Evolutionary conservation across 352 stramenopile genomes (phyloP), one percentile per base, ranked within the genome.

Genomic region (Pythium phragmiticola): DNA sequence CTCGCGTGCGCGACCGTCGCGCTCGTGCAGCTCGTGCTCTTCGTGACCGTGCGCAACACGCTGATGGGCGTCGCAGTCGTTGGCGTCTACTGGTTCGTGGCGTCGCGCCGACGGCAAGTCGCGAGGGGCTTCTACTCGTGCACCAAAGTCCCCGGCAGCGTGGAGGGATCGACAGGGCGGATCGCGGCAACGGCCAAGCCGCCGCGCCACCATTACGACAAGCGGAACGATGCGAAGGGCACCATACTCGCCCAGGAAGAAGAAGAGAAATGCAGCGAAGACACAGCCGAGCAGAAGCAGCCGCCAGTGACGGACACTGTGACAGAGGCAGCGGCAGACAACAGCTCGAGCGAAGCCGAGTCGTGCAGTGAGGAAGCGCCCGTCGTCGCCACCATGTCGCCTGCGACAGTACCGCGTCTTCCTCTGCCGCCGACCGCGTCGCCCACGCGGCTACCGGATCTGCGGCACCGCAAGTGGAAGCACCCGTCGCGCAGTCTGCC

Each of bases 101-200:
- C 65, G 13, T 66, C 68, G 47, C 66, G 64, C 12, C 63, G 66
- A 11, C 41, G 58, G 9, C 42, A 37, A 39, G 21, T 71, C 64
- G 77, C 77, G 37, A 74, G 72, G 49, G 77, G 77, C 9, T 85
- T 82, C 62, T 85, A 85, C 73, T 80, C 77, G 6, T 85, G 77
- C 53, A 65, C 63, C 2, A n/a, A 65, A 16, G 39, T 81, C 5
- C 72, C 72, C 2, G 30, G 36, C 36, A 9, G 11, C 14, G 21
- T 12, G 17, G 55, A 61, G 4, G 17, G 7, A 7, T 7, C 39
- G 7, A 8, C 39, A 46, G 3, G 39, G 6, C 39, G 17, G 39
- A 46, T 39, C 9, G 16, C 6, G 13, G 30, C 14, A 8, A 47
- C 37, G 7, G 23, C 14, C 4, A n/a, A 49, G 19, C 12, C 28